Conservation (phyloP, 2,329 filamentous ascomycete genomes). For the Reticulascus tulasneorum region DNA sequence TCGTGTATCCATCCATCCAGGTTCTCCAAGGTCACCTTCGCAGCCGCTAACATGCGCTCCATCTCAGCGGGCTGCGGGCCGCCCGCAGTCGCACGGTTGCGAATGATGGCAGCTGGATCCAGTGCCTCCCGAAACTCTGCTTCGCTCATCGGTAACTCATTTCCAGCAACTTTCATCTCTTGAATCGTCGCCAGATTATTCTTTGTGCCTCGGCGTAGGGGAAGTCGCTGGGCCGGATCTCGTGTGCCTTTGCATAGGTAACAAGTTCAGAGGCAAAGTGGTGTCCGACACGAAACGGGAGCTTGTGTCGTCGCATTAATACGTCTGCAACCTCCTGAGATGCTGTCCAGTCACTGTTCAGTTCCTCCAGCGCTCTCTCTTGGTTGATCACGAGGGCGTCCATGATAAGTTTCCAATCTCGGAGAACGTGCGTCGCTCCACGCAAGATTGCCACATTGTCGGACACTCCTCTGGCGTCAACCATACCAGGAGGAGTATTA, state of each 20-base stretch:
- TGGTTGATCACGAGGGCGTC: constrained; percentile 6
- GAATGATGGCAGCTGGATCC: constrained; percentile 6
- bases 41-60: constrained; percentile 3
- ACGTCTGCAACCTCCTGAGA: constrained; percentile 10
- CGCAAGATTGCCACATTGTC: constrained; percentile 7
- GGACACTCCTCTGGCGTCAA: constrained; percentile 5
- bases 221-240: constrained; percentile 3
- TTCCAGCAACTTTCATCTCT: no score
- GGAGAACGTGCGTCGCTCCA: not conserved
- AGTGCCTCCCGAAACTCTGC: constrained; percentile 1
- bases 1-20: constrained; percentile 1
- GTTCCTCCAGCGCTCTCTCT: constrained; percentile 2
- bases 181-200: constrained; percentile 6
- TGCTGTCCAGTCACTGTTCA: constrained; percentile 10
- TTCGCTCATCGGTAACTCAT: constrained; percentile 1
- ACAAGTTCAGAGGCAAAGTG: constrained; percentile 11
- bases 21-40: not conserved
- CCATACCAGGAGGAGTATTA: constrained; percentile 7
- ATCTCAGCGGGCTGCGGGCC: constrained; percentile 8
- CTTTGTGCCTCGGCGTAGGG: constrained; percentile 4
- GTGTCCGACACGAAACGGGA: constrained; percentile 10
- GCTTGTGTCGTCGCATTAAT: constrained; percentile 4
- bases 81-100: constrained; percentile 4
- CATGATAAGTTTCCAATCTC: constrained; percentile 4
- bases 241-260: constrained; percentile 2